Evolutionary conservation across 805 yeast species (phyloP), one percentile per base, ranked within the genome.

Genomic region (Candida takata): DNA sequence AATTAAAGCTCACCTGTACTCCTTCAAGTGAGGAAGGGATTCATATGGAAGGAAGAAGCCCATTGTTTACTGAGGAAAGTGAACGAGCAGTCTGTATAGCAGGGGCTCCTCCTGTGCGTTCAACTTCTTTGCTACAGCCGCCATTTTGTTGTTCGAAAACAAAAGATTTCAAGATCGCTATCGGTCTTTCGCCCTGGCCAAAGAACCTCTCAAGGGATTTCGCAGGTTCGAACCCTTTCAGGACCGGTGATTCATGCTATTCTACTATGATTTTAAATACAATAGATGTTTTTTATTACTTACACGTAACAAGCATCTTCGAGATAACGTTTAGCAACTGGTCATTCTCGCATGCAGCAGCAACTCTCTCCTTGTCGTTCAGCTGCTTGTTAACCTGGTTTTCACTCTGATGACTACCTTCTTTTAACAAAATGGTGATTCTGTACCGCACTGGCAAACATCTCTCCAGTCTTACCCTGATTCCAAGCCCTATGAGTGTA

Each of bases 271-370:
- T n/a, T n/a, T n/a, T n/a, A n/a, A n/a, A n/a, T n/a, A n/a, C n/a
- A n/a, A n/a, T n/a, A n/a, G n/a, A n/a, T n/a, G n/a, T n/a, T n/a
- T n/a, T n/a, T n/a, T n/a, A 3, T 21, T 32, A 70, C 36, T 61
- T 62, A 52, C 98, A 92, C 4, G 92, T 81, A 25, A 83, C 70
- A 39, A 92, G 69, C 99, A 92, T 92, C 44, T 82, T 86, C 47
- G 87, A 82, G 26, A 92, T 83, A n/a, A 92, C 99, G 21, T 78
- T 72, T 27, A 88, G 63, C 29, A 92, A 65, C 63, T 92, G 98
- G 38, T 84, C 95, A 52, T 92, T 92, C 54, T 92, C 98, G 59
- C 97, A 88, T 0, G 99, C 99, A 19, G 98, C 98, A 23, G 95
- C 94, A 0, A 92, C 97, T 43, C 99, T 68, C 61, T 92, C 99